A percentile compares a stretch with the other conserved stretches of the same genome.
phyloP scores from a whole-genome alignment of 768 basidiomycete species.

The Lyophyllum semitale region DNA sequence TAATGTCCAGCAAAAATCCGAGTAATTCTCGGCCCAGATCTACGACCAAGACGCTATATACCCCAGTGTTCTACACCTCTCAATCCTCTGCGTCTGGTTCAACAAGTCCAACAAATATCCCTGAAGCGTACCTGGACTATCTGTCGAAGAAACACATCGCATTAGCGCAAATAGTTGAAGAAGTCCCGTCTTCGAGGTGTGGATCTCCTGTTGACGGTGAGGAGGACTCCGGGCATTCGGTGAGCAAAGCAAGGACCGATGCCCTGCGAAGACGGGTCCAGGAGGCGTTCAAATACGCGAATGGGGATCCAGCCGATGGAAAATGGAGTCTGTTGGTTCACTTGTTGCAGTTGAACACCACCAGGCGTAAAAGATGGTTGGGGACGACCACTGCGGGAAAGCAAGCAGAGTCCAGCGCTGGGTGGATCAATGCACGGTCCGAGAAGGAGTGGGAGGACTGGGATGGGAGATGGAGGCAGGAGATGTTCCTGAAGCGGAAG shows the following conservation, averaged over 20 bases:
- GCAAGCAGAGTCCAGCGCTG: slow-evolving; percentile 24
- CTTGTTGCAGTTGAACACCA: slow-evolving; percentile 40
- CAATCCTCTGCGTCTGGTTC: slow-evolving; percentile 9
- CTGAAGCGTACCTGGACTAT: slow-evolving; percentile 19
- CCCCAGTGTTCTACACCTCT: slow-evolving; percentile 17
- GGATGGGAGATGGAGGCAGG: slow-evolving; percentile 37
- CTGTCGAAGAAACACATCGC: slow-evolving; percentile 26
- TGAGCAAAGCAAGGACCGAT: slow-evolving; percentile 24
- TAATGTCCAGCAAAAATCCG: not conserved
- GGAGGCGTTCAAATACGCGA: slow-evolving; percentile 34
- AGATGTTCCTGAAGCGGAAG: slow-evolving; percentile 24
- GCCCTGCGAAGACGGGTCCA: slow-evolving; percentile 32
- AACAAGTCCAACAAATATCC: slow-evolving; percentile 1
- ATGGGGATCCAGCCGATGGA: slow-evolving; percentile 41
- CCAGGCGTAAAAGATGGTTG: slow-evolving; percentile 37
- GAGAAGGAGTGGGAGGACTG: slow-evolving; percentile 52
- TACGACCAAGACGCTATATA: slow-evolving; percentile 17
- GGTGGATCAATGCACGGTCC: slow-evolving; percentile 40
- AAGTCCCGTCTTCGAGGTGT: slow-evolving; percentile 25
- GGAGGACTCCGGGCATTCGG: slow-evolving; percentile 8
- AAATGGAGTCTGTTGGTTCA: slow-evolving; percentile 48
- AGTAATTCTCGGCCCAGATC: slow-evolving; percentile 2
- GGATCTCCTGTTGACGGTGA: slow-evolving; percentile 11
- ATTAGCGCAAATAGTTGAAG: slow-evolving; percentile 27
- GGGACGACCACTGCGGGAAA: slow-evolving; percentile 22